Conservation (phyloP, 495 filamentous ascomycete genomes). For the Beverwykella pulmonaria region DNA sequence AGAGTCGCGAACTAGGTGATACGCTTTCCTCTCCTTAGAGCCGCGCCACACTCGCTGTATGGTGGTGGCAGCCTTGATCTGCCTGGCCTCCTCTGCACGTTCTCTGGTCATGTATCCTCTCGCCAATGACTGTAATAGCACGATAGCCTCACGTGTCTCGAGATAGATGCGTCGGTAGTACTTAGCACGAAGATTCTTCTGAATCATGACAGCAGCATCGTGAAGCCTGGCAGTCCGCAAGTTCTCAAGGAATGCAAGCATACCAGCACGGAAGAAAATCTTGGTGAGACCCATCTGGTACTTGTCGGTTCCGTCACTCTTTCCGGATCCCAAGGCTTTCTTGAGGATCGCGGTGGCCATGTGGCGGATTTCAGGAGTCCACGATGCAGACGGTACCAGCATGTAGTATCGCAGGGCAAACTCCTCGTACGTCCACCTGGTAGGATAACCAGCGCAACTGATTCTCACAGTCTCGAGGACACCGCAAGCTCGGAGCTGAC, state of each 20-base stretch:
- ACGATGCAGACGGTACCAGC: constrained; percentile 85
- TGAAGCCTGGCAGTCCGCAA: constrained; percentile 86
- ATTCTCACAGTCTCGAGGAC: constrained; percentile 98
- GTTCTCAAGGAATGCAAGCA: constrained; percentile 97
- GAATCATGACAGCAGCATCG: constrained; percentile 95
- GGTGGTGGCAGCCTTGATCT: constrained; percentile 82
- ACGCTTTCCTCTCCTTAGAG: constrained; percentile 78
- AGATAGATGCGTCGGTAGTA: constrained; percentile 93
- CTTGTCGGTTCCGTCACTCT: constrained; percentile 81
- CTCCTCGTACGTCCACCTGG: constrained; percentile 98
- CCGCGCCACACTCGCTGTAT: constrained; percentile 96
- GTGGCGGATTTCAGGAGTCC: constrained; percentile 89
- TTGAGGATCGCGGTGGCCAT: constrained; percentile 92
- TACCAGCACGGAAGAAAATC: constrained; percentile 98
- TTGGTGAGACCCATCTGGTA: constrained; percentile 97
- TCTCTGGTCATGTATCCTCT: constrained; percentile 76
- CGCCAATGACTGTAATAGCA: constrained; percentile 72
- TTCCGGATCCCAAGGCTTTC: constrained; percentile 79
- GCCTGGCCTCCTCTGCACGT: constrained; percentile 77
- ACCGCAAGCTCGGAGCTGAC: constrained; percentile 96
- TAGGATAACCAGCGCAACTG: constrained; percentile 96
- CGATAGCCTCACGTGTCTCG: constrained; percentile 77
- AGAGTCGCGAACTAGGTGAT: constrained; percentile 73
- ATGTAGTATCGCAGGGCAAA: constrained; percentile 99
- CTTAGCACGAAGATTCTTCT: constrained; percentile 95